Evolutionary conservation across 1,284 basidiomycete species (phyloP).

Genomic region (Flammula alnicola): DNA sequence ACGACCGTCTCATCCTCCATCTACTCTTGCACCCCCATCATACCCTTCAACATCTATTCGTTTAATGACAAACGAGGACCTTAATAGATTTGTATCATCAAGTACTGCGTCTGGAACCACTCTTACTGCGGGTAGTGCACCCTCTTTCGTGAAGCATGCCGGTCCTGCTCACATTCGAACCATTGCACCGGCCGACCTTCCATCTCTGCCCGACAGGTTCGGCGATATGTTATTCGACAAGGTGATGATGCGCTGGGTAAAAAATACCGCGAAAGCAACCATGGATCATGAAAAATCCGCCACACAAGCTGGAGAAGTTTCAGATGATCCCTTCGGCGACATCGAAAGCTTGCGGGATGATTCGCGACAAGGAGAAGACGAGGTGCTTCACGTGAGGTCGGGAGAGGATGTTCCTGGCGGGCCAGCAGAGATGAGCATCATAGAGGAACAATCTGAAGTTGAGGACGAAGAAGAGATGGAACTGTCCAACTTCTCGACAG

Average conservation of each 20-base stretch:
- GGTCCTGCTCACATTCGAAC: constrained; percentile 77
- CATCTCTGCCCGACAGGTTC: constrained; percentile 72
- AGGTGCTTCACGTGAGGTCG: constrained; percentile 10
- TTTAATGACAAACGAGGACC: constrained; percentile 63
- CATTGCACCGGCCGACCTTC: constrained; percentile 82
- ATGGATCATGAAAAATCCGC: constrained; percentile 45
- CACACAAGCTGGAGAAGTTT: constrained; percentile 55
- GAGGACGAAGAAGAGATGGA: constrained; percentile 68
- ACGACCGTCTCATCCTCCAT: constrained; percentile 29
- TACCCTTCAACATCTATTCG: constrained; percentile 58
- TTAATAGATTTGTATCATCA: constrained; percentile 86
- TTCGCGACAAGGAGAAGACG: constrained; percentile 35
- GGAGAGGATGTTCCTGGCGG: constrained; percentile 29
- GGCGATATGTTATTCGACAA: constrained; percentile 89
- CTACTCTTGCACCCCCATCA: constrained; percentile 38
- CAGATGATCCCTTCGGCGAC: constrained; percentile 86
- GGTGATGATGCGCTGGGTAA: constrained; percentile 83
- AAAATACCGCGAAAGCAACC: constrained; percentile 47
- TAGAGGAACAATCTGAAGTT: constrained; percentile 56
- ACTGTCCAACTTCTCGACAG: constrained; percentile 74
- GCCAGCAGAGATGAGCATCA: constrained; percentile 47
- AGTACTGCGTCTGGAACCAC: constrained; percentile 81
- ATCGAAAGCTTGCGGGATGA: constrained; percentile 83
- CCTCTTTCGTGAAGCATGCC: constrained; percentile 83
- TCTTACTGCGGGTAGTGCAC: constrained; percentile 68